Evolutionary conservation across 495 filamentous ascomycete genomes (phyloP), one percentile per base, ranked within the genome.

Genomic region (Apiosordaria backusii): DNA sequence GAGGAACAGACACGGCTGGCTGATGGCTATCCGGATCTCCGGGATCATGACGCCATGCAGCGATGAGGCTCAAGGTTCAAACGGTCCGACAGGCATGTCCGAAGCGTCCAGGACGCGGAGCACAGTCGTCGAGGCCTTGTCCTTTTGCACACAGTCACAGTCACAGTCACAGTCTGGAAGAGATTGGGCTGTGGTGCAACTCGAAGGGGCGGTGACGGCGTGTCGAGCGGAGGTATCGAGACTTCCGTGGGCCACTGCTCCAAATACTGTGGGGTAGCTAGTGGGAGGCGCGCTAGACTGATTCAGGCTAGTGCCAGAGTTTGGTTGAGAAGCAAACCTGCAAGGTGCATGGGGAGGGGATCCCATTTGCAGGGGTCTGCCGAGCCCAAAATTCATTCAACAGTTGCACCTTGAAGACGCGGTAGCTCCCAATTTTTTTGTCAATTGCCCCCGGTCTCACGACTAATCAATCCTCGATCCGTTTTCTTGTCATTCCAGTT

Each of bases 301-400:
- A 9, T 35, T 50, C 2, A 3, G 70, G 73, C 27, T 77, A 75
- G 72, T 25, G 16, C 23, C 1, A 0, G 57, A 59, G 72, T 74
- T 77, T 75, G 75, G 75, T 77, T 77, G 75, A 72, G 75, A 71
- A 70, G 65, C 55, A 64, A 26, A 57, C 21, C 35, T 50, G 64
- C 66, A 65, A 22, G 57, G 24, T 67, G 68, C 63, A 67, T 70
- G 70, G 68, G 66, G 22, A 26, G 54, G 58, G 64, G 50, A 40
- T 67, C 65, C 50, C 61, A 66, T 27, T 45, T 69, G 59, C 72
- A 72, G 69, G 72, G 67, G 61, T 40, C 57, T 54, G 60, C 23
- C n/a, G 55, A 23, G 50, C 64, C 60, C 64, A 68, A 69, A 68
- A 69, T 57, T 67, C 62, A 73, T 77, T 77, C 75, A 77, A 77